Base-by-base conservation (phyloP, 2,329 filamentous ascomycete species). In the Malbranchea cinnamomea region DNA sequence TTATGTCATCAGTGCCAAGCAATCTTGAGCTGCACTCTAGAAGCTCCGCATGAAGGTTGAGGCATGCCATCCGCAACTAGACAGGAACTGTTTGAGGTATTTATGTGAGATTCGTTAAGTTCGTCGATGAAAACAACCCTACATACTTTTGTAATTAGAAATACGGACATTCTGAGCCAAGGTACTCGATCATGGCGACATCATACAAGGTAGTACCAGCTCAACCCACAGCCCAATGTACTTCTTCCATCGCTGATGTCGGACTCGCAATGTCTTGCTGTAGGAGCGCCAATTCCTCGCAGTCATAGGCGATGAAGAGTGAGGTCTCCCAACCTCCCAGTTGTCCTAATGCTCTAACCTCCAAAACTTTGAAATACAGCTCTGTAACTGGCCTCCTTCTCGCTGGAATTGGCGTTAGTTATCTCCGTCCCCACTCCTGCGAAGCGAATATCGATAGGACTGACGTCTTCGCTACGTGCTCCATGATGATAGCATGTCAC, bases 351-450 rank as follows among this genome's bases (percentile, higher is more conserved):
- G 9, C 25, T 12, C 15, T 15, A 10, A n/a, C 26, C 26, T 27
- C 31, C 21, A 11, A 18, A 29, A 16, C 26, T 10, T 25, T 21
- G 2, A 3, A 18, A 25, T 7, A 20, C 45, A 98, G 89, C 62
- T 93, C 89, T 27, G 85, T 95, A 35, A 98, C 89, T 11, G 89
- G 89, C 39, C 71, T 98, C 49, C 72, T 98, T 31, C 78, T 98
- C 40, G 89, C 89, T 32, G 89, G 89, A 44, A 83, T 98, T 50
- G 89, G 89, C 42, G 89, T 95, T 69, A 45, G 71, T 56, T n/a
- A n/a, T n/a, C n/a, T n/a, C n/a, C n/a, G n/a, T 27, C 14, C 15
- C 21, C 19, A 15, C 7, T 30, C 12, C 13, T 3, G 23, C 19
- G 12, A 17, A 13, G 14, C n/a, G n/a, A n/a, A n/a, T n/a, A n/a